Evolutionary conservation across 768 basidiomycete species (phyloP).

Genomic region (Amanita inopinata): DNA sequence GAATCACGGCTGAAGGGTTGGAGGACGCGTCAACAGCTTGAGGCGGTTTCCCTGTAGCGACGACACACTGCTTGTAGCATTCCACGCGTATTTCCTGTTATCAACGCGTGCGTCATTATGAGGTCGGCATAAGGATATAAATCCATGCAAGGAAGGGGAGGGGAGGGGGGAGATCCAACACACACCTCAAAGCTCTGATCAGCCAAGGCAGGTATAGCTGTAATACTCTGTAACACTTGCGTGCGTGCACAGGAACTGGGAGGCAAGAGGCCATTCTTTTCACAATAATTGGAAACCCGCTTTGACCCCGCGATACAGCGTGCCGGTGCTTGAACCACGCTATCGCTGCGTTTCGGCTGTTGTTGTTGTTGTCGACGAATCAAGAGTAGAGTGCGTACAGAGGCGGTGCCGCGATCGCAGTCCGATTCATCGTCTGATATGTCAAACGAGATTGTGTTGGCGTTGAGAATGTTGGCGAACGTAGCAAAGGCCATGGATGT

Average conservation of each 20-base stretch:
- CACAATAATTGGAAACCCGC: constrained; percentile 11
- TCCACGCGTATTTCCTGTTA: constrained; percentile 22
- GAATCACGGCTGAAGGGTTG: constrained; percentile 18
- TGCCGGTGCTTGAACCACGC: background rate
- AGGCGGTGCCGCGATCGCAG: background rate
- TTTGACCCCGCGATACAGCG: constrained; percentile 8
- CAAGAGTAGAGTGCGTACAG: constrained; percentile 1
- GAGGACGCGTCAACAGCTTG: constrained; percentile 14
- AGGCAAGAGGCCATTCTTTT: background rate
- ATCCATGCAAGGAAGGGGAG: background rate
- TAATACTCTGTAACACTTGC: constrained; percentile 21
- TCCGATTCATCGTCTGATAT: constrained; percentile 10
- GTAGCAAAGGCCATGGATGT: background rate
- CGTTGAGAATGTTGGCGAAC: constrained; percentile 2
- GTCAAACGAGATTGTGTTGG: constrained; percentile 2
- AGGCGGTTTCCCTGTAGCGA: constrained; percentile 18
- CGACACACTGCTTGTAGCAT: constrained; percentile 19
- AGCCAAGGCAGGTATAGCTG: constrained; percentile 17
- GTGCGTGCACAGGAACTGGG: constrained; percentile 15
- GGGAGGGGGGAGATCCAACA: constrained; percentile 1
- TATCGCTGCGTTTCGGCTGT: background rate
- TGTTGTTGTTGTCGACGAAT: constrained; percentile 2
- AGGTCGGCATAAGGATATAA: background rate
- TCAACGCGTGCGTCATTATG: background rate
- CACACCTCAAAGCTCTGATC: constrained; percentile 21